Percentiles rank a stretch among this genome's conserved stretches.
Evolutionary conservation across 345 rosid species (phyloP).

Genomic region (Salix purpurea): DNA sequence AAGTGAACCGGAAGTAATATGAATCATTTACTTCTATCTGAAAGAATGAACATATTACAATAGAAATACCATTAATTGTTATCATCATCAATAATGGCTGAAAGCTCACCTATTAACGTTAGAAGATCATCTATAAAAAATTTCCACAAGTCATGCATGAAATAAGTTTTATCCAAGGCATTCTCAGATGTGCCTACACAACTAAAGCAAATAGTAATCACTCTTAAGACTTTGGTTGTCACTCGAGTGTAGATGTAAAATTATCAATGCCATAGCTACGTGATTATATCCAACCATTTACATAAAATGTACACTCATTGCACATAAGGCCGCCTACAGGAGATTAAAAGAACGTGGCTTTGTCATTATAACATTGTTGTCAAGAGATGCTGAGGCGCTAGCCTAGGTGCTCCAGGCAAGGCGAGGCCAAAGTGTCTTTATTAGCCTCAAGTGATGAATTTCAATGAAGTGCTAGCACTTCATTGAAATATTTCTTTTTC

Average conservation of each 20-base stretch:
- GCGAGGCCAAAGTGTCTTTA: too few relatives aligned
- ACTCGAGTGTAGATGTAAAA: background rate
- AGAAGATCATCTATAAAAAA: background rate
- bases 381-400: too few relatives aligned
- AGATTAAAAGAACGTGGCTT: background rate
- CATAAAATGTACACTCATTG: background rate
- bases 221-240: background rate
- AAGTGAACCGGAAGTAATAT: background rate
- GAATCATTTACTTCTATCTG: background rate
- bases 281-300: background rate
- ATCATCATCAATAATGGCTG: background rate
- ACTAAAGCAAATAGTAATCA: background rate
- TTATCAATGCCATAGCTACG: background rate
- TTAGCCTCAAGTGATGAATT: too few relatives aligned
- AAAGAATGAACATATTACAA: background rate
- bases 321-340: background rate
- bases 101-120: background rate
- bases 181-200: background rate
- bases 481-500: too few relatives aligned
- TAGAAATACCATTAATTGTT: background rate
- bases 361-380: background rate
- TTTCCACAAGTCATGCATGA: background rate
- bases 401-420: too few relatives aligned
- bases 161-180: background rate
- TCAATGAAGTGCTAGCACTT: too few relatives aligned